Conservation (phyloP, 1,284 basidiomycete genomes). For the Malassezia caprae region DNA sequence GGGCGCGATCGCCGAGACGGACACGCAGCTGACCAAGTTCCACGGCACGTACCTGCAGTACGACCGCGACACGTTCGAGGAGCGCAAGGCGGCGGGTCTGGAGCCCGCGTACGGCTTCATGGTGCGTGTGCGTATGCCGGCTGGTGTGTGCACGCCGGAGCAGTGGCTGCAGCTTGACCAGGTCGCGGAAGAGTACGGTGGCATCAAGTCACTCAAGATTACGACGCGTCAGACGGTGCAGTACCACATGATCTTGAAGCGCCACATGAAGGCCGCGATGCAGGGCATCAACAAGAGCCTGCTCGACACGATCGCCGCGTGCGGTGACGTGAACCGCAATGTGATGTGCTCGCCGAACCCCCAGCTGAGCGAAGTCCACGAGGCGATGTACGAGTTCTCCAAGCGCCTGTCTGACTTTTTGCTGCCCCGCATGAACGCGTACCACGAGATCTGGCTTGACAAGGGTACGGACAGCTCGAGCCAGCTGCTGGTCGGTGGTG, state of each 20-base stretch:
- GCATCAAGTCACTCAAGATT: slow-evolving; percentile 83
- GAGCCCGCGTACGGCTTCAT: slow-evolving; percentile 98
- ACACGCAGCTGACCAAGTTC: slow-evolving; percentile 96
- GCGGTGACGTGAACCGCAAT: slow-evolving; percentile 92
- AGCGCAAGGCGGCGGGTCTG: slow-evolving; percentile 79
- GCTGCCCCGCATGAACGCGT: slow-evolving; percentile 80
- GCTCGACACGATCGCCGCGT: slow-evolving; percentile 92
- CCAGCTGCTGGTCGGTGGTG: slow-evolving; percentile 80
- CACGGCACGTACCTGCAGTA: slow-evolving; percentile 65
- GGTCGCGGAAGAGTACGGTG: slow-evolving; percentile 85
- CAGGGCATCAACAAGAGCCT: slow-evolving; percentile 86
- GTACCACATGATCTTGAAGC: slow-evolving; percentile 97
- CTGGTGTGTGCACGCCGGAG: slow-evolving; percentile 76
- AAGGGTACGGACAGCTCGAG: slow-evolving; percentile 44
- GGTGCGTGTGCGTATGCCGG: slow-evolving; percentile 93
- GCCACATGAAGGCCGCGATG: slow-evolving; percentile 87
- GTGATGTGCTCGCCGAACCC: slow-evolving; percentile 89
- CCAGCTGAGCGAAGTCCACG: slow-evolving; percentile 70
- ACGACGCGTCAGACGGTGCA: slow-evolving; percentile 99
- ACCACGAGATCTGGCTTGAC: slow-evolving; percentile 98
- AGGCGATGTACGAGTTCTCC: slow-evolving; percentile 74
- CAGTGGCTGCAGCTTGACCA: slow-evolving; percentile 95
- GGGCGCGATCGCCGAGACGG: slow-evolving; percentile 76
- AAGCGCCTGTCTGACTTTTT: slow-evolving; percentile 75
- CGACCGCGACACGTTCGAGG: slow-evolving; percentile 94